phyloP scores from a whole-genome alignment of 805 yeast genomes.

The Candida yuanshanica region DNA sequence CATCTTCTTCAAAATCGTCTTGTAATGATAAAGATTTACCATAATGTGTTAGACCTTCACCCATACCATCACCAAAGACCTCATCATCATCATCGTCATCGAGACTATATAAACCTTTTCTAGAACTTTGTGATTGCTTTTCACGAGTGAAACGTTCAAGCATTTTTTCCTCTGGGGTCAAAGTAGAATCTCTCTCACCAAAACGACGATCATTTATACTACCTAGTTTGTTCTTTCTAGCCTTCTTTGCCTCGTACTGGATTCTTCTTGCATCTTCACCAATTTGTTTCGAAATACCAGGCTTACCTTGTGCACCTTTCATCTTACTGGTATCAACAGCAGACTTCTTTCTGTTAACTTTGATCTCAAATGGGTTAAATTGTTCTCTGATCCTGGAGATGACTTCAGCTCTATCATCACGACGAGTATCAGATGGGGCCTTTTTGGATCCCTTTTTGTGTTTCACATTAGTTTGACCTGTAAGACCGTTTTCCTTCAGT shows the following conservation, averaged over 20 bases:
- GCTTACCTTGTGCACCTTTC: slow-evolving; percentile 55
- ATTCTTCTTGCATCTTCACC: slow-evolving; percentile 60
- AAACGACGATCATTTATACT: slow-evolving; percentile 81
- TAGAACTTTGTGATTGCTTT: slow-evolving; percentile 58
- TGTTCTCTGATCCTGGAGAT: slow-evolving; percentile 65
- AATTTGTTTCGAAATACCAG: slow-evolving; percentile 61
- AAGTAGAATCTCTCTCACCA: slow-evolving; percentile 70
- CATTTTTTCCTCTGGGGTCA: slow-evolving; percentile 91
- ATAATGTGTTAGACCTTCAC: slow-evolving; percentile 62
- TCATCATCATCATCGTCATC: slow-evolving; percentile 56
- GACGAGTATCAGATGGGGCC: slow-evolving; percentile 58
- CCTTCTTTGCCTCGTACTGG: slow-evolving; percentile 59
- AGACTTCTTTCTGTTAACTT: slow-evolving; percentile 60
- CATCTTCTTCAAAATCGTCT: slow-evolving; percentile 51
- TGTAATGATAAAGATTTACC: slow-evolving; percentile 62
- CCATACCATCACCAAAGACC: slow-evolving; percentile 30
- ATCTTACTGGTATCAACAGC: slow-evolving; percentile 37
- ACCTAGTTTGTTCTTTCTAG: slow-evolving; percentile 67
- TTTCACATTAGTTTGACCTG: slow-evolving; percentile 76
- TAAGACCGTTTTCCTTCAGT: slow-evolving; percentile 69
- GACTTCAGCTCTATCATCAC: slow-evolving; percentile 58
- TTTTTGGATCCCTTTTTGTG: slow-evolving; percentile 41
- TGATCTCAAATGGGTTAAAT: slow-evolving; percentile 86
- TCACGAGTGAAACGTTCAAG: slow-evolving; percentile 91
- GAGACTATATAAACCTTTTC: slow-evolving; percentile 60